phyloP scores from a whole-genome alignment of 495 filamentous ascomycete genomes.

The Lindgomyces ingoldianus region DNA sequence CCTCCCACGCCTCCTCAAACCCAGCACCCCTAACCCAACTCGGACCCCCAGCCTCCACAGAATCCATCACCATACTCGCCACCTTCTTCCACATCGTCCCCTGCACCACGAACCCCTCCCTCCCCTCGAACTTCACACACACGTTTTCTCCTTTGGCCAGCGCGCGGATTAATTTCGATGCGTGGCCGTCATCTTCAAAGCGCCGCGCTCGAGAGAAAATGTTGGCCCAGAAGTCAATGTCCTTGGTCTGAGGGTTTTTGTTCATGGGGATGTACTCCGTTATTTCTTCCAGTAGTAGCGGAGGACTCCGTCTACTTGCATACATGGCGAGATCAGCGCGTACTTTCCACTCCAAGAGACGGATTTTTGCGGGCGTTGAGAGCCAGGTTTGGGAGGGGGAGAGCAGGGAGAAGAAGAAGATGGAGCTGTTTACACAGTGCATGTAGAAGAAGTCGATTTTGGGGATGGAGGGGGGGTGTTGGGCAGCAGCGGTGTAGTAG shows the following conservation, averaged over 20 bases:
- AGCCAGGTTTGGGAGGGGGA: constrained; percentile 45
- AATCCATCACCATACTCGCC: constrained; percentile 62
- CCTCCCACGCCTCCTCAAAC: constrained; percentile 60
- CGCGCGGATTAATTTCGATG: constrained; percentile 70
- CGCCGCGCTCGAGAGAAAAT: constrained; percentile 57
- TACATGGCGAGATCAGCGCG: constrained; percentile 69
- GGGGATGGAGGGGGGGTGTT: constrained; percentile 61
- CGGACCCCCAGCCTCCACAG: constrained; percentile 50
- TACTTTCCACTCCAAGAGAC: constrained; percentile 75
- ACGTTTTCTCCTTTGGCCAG: constrained; percentile 58
- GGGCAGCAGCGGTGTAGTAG: constrained; percentile 63
- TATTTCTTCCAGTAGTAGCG: constrained; percentile 58
- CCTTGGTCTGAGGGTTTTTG: neutral
- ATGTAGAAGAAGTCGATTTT: constrained; percentile 86
- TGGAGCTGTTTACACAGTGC: constrained; percentile 63
- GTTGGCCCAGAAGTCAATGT: constrained; percentile 50
- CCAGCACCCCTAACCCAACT: constrained; percentile 61
- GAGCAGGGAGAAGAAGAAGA: constrained; percentile 63
- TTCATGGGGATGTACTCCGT: constrained; percentile 52
- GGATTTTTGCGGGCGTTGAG: constrained; percentile 54
- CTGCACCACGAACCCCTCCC: constrained; percentile 56
- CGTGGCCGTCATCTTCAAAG: constrained; percentile 75
- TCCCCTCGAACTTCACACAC: constrained; percentile 48
- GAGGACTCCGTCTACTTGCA: constrained; percentile 59
- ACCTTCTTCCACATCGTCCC: constrained; percentile 72